A percentile compares a stretch with the other conserved stretches of the same genome.
Conservation (phyloP, 139 green algal species). For the Coccomyxa sp. region DNA sequence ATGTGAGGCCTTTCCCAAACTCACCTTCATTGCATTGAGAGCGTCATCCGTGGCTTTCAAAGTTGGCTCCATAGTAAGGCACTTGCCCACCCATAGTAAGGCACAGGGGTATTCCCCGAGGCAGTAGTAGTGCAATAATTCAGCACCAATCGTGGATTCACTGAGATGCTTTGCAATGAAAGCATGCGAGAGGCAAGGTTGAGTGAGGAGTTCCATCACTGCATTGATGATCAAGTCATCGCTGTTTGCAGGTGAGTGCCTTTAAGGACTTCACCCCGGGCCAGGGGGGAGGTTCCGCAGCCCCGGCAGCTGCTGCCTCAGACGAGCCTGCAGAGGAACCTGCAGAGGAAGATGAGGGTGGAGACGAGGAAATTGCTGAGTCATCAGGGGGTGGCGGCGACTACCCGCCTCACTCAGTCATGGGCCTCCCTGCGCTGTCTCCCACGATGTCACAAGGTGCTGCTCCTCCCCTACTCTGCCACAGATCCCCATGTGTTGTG, state of each 20-base stretch:
- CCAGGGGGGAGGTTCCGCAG: not conserved
- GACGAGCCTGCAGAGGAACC: constrained; percentile 11
- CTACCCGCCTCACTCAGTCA: constrained; percentile 43
- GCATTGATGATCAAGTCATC: not conserved
- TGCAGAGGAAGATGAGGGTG: not conserved
- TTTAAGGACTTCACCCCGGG: constrained; percentile 59
- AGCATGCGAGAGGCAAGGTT: no score
- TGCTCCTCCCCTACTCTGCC: not conserved
- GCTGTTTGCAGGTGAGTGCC: constrained; percentile 27
- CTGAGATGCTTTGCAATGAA: not conserved
- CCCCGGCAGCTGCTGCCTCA: not conserved
- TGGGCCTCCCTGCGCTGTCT: constrained; percentile 85
- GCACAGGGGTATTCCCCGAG: no score
- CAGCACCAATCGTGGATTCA: not conserved
- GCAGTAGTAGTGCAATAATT: not conserved
- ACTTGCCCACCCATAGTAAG: no score
- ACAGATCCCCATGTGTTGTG: no score
- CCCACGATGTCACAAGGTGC: constrained; percentile 86
- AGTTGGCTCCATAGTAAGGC: not conserved
- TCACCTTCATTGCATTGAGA: not conserved
- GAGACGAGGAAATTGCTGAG: not conserved
- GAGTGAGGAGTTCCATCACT: no score
- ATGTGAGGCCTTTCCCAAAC: constrained; percentile 38
- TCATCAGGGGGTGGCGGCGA: constrained; percentile 14
- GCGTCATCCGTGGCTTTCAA: not conserved